Conservation (phyloP, 1,284 basidiomycete species). For the Apiotrichum laibachii region DNA sequence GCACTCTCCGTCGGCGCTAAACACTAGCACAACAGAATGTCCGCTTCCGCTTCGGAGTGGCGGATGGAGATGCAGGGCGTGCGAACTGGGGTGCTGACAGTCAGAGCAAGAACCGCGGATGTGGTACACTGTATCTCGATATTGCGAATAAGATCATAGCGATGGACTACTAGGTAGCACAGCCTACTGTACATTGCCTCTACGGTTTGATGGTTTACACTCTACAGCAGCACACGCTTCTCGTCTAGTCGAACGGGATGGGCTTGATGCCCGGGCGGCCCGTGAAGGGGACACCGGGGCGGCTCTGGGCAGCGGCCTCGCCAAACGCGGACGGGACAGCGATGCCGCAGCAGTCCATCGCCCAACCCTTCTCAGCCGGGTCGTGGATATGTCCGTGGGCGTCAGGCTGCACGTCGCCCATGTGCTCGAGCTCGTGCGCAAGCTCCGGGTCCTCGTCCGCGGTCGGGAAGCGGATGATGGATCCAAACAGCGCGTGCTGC, state of each 20-base stretch:
- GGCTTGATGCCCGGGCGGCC: slow-evolving; percentile 66
- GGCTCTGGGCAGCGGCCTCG: slow-evolving; percentile 58
- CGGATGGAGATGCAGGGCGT: too few species aligned
- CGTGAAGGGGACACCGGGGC: slow-evolving; percentile 40
- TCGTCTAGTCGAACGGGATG: slow-evolving; percentile 71
- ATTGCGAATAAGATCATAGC: too few species aligned
- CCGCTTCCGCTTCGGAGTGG: too few species aligned
- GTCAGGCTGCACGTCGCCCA: slow-evolving; percentile 54
- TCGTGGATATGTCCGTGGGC: slow-evolving; percentile 65
- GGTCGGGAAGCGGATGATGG: slow-evolving; percentile 64
- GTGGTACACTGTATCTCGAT: too few species aligned
- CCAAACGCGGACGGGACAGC: slow-evolving; percentile 79
- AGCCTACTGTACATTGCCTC: background rate
- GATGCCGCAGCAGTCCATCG: slow-evolving; percentile 83
- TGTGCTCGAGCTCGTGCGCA: slow-evolving; percentile 39
- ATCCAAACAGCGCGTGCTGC: slow-evolving; percentile 94
- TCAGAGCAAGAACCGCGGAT: too few species aligned
- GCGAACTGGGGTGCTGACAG: too few species aligned
- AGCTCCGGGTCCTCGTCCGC: slow-evolving; percentile 50
- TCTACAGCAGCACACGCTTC: background rate
- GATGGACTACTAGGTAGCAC: background rate
- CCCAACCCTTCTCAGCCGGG: slow-evolving; percentile 65
- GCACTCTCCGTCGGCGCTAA: too few species aligned
- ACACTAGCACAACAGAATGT: too few species aligned
- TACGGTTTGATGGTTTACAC: too few species aligned